Base-by-base conservation (phyloP, 78 protist genomes). In the Emiliania huxleyi region DNA sequence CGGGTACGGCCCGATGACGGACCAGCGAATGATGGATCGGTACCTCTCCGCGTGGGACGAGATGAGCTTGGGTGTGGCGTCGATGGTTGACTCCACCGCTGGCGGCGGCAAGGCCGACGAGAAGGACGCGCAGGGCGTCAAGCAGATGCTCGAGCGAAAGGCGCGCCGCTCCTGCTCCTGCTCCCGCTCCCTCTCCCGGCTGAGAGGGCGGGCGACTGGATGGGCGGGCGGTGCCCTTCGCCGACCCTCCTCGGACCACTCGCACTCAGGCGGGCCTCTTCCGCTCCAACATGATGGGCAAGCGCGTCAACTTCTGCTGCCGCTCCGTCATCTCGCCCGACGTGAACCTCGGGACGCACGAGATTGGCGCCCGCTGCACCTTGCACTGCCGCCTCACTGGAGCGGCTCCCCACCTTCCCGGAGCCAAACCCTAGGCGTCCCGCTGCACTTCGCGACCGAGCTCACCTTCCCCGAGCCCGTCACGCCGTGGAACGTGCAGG, bases 271-370 rank as follows among this genome's bases (percentile, higher is more conserved):
- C 97, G 77, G 99, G 99, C 26, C 88, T 96, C 92, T 98, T 99
- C 96, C 96, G 99, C 91, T 97, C 81, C 96, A 94, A 99, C 96
- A 98, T 99, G 99, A 99, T 99, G 99, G 99, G 88, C 25, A 87
- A 87, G 96, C 97, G 99, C 8, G 99, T 99, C 88, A 99, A 99
- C 97, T 98, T 92, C 37, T 98, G 99, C 4, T 98, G 98, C 18
- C 97, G 99, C 40, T 93, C 96, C 0, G 99, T 99, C 93, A 99
- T 99, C 79, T 97, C 99, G 3, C 99, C 99, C 19, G 99, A 99
- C 91, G 97, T 96, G 19, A 81, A 94, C 49, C 71, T 99, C 49
- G 96, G 87, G 35, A 93, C 99, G 49, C 91, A 91, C 91, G 99
- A 99, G 87, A 96, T 99, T 87, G 99, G 99, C 87, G 93, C 26